A percentile compares a stretch with the other conserved stretches of the same genome.
Conservation (phyloP, 2,329 filamentous ascomycete genomes). For the Arthrobotrys conoides region DNA sequence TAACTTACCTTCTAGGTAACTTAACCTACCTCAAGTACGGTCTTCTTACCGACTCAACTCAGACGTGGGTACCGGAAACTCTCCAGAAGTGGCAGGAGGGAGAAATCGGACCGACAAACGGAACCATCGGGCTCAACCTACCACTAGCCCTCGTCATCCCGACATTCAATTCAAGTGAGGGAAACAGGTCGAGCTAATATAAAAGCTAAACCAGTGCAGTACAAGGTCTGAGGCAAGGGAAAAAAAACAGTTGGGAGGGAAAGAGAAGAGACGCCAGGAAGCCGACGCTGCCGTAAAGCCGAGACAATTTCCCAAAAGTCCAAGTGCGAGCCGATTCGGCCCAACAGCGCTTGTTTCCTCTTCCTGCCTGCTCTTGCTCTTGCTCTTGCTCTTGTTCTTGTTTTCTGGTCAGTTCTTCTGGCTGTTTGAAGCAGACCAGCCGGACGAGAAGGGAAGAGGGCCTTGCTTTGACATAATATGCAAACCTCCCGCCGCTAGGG, state of each 20-base stretch:
- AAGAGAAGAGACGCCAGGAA: conserved; percentile 28
- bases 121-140: conserved; percentile 13
- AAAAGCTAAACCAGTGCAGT: conserved; percentile 10
- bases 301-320: conserved; percentile 60
- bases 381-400: not conserved
- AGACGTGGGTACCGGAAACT: conserved; percentile 22
- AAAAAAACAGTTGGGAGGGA: conserved; percentile 13
- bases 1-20: too few species aligned
- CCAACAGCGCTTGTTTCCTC: conserved; percentile 50
- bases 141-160: not conserved
- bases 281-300: conserved; percentile 61
- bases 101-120: conserved; percentile 36
- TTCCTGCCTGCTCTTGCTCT: conserved; percentile 12
- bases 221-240: not conserved
- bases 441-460: conserved; percentile 17
- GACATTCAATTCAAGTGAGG: conserved; percentile 20
- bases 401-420: not conserved
- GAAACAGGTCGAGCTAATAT: conserved; percentile 13
- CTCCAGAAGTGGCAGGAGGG: conserved; percentile 32
- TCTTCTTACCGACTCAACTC: not conserved
- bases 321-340: conserved; percentile 60
- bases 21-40: too few species aligned
- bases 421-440: conserved; percentile 8
- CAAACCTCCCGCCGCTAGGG: conserved; percentile 54
- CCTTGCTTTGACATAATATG: conserved; percentile 33